Base-by-base conservation (phyloP, 768 basidiomycete genomes). In the Hypsizygus marmoreus region DNA sequence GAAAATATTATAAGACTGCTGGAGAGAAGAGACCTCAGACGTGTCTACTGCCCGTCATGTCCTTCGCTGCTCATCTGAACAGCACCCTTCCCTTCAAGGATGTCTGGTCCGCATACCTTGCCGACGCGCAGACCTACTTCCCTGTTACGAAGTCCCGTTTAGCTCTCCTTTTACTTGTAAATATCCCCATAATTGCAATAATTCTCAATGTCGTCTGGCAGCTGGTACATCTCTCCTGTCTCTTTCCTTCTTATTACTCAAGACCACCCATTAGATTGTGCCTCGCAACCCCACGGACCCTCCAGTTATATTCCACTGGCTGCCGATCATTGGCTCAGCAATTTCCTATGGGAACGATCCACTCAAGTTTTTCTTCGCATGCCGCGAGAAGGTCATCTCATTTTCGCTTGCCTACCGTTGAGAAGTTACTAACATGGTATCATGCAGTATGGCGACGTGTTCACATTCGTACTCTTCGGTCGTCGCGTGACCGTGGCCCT, bases 291-390 rank as follows among this genome's bases (percentile, higher is more conserved):
- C 81, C 16, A 81, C 81, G 13, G 70, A 85, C 31, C 97, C 97
- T 2, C 97, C 97, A 0, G 72, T 88, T 31, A 92, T 98, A 14
- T 99, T 97, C 73, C 91, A 97, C 64, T 85, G 86, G 75, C 68
- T 98, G 34, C 97, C 97, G 6, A 75, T 88, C 60, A 66, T 99
- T 52, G 97, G 97, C 17, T 97, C 94, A 23, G 90, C 94, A 0
- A 77, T 90, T 11, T 64, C 74, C 26, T 98, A 99, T 59, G 97
- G 97, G 13, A 85, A 91, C 58, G 92, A 98, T 64, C 97, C 97
- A 0, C 73, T 97, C 55, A 84, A 76, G 40, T 98, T 98, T 71
- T 84, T 95, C 68, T 82, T 84, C 46, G 69, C 77, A 29, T 88
- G 85, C 60, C 79, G 80, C 53, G 81, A 87, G 59, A 91, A 90